A percentile compares a stretch with the other conserved stretches of the same genome.
Evolutionary conservation across 345 rosid genomes (phyloP).

Genomic region (Eucalyptus leucophloia): DNA sequence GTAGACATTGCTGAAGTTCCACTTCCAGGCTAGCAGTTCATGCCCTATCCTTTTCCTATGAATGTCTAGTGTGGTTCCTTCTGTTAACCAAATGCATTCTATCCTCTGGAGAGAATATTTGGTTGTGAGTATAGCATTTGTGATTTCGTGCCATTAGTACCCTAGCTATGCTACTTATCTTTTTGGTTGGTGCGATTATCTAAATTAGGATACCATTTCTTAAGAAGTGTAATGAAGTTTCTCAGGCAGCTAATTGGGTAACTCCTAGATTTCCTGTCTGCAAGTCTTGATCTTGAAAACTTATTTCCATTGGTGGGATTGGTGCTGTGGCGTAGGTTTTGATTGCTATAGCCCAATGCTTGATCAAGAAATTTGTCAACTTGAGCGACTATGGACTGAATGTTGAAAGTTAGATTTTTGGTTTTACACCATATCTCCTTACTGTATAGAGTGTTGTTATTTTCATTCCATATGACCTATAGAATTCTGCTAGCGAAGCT

Average conservation of each 20-base stretch:
- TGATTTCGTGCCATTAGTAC: neutral
- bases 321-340: neutral
- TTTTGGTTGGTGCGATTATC: neutral
- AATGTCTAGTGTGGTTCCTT: neutral
- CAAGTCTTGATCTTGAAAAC: neutral
- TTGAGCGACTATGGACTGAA: neutral
- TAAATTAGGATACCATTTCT: neutral
- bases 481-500: neutral
- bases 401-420: neutral
- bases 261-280: neutral
- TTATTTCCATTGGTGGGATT: neutral
- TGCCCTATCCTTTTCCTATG: neutral
- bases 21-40: neutral
- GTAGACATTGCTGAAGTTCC: neutral
- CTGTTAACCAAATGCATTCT: neutral
- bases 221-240: neutral
- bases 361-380: neutral
- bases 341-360: neutral
- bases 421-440: neutral
- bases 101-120: neutral
- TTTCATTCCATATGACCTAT: neutral
- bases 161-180: neutral
- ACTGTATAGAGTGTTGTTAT: neutral
- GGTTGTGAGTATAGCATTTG: neutral
- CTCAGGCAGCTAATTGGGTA: neutral